Conservation (phyloP, 2,329 filamentous ascomycete genomes). For the Claviceps paspali region DNA sequence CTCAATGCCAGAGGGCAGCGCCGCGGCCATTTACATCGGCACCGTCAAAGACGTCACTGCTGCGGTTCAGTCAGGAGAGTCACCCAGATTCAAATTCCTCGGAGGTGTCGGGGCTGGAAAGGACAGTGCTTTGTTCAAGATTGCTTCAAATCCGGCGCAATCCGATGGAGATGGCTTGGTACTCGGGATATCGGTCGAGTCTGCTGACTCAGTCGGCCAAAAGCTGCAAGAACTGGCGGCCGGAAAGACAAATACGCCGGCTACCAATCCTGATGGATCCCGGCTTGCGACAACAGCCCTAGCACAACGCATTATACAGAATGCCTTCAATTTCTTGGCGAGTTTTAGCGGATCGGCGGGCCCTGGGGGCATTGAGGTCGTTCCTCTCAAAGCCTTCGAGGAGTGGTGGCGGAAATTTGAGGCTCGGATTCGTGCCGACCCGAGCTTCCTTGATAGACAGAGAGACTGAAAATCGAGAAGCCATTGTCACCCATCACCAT, state of each 20-base stretch:
- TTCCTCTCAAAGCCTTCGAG: conserved; percentile 88
- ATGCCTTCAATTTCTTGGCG: conserved; percentile 91
- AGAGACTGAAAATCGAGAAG: conserved; percentile 9
- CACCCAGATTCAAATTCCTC: conserved; percentile 61
- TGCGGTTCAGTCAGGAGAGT: conserved; percentile 23
- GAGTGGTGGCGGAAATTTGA: conserved; percentile 99
- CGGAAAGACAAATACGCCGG: conserved; percentile 10
- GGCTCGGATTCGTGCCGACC: conserved; percentile 67
- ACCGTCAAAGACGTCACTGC: conserved; percentile 29
- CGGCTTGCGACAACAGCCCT: conserved; percentile 57
- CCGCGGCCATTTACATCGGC: conserved; percentile 77
- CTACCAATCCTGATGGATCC: conserved; percentile 3
- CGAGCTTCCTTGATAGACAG: conserved; percentile 66
- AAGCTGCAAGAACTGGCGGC: conserved; percentile 46
- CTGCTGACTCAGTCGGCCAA: conserved; percentile 52
- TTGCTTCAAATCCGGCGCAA: conserved; percentile 26
- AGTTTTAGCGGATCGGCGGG: conserved; percentile 59
- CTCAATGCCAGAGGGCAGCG: conserved; percentile 56
- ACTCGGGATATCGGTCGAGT: conserved; percentile 72
- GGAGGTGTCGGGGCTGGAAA: conserved; percentile 84
- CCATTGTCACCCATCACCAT: too few species aligned
- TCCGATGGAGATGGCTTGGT: conserved; percentile 38
- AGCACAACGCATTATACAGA: conserved; percentile 87
- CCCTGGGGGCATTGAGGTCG: conserved; percentile 58
- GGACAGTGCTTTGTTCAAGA: conserved; percentile 80